A percentile compares a stretch with the other conserved stretches of the same genome.
Conservation (phyloP, 352 stramenopile genomes). For the Plasmopara muralis region DNA sequence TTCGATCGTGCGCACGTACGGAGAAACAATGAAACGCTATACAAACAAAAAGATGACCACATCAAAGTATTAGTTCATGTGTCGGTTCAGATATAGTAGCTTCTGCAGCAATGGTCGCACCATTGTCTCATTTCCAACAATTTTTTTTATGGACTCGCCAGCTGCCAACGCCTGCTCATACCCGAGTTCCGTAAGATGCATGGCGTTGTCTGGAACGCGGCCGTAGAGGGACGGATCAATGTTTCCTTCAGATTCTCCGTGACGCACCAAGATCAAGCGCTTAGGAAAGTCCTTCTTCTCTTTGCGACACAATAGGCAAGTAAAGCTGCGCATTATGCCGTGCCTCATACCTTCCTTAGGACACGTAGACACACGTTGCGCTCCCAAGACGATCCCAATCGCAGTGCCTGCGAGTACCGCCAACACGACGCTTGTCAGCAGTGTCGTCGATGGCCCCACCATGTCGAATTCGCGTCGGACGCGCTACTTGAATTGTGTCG, state of each 20-base stretch:
- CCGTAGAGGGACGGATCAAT: slow-evolving; percentile 75
- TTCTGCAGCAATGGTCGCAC: slow-evolving; percentile 20
- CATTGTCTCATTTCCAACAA: slow-evolving; percentile 71
- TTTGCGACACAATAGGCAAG: slow-evolving; percentile 34
- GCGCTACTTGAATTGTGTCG: background rate
- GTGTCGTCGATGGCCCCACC: slow-evolving; percentile 41
- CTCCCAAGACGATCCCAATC: slow-evolving; percentile 28
- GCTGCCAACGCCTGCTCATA: slow-evolving; percentile 68
- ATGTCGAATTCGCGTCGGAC: slow-evolving; percentile 12
- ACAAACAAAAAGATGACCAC: slow-evolving; percentile 4
- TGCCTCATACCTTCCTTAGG: slow-evolving; percentile 11
- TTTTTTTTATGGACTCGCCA: slow-evolving; percentile 62
- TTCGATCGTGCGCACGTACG: slow-evolving; percentile 81
- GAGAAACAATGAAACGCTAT: slow-evolving; percentile 80
- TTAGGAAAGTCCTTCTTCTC: slow-evolving; percentile 52
- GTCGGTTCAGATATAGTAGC: background rate
- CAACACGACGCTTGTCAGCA: slow-evolving; percentile 38
- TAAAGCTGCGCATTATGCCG: slow-evolving; percentile 27
- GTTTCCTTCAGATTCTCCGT: slow-evolving; percentile 82
- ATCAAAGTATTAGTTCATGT: background rate
- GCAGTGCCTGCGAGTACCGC: slow-evolving; percentile 37
- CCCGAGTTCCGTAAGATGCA: slow-evolving; percentile 75
- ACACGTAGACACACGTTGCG: slow-evolving; percentile 11
- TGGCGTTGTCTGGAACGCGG: slow-evolving; percentile 72
- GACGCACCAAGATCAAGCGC: slow-evolving; percentile 77